Evolutionary conservation across 208 protist genomes (phyloP).

Genomic region (Trypanosoma boissoni): DNA sequence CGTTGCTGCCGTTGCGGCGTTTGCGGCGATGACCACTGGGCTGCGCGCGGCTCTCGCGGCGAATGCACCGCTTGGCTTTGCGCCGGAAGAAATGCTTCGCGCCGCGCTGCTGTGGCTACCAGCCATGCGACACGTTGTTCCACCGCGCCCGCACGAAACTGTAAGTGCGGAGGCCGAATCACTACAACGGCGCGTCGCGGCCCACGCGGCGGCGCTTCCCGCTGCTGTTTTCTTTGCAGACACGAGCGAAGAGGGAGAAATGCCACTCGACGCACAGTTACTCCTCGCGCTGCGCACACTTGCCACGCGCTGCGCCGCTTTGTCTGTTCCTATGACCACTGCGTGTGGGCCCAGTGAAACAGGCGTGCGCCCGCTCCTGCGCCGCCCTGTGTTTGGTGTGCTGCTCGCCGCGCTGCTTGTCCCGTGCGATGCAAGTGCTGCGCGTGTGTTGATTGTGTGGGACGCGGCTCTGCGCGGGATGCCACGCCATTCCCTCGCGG

Average conservation of each 20-base stretch:
- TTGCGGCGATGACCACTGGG: neutral
- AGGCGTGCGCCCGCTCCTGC: neutral
- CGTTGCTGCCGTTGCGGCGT: no score
- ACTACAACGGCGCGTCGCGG: conserved; percentile 1
- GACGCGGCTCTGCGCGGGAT: conserved; percentile 15
- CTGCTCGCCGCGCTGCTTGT: conserved; percentile 24
- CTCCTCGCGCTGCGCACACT: conserved; percentile 8
- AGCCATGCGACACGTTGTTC: conserved; percentile 14
- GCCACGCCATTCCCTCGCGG: neutral
- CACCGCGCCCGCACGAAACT: neutral
- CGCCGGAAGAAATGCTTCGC: conserved; percentile 5
- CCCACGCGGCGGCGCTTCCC: conserved; percentile 16
- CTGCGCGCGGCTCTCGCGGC: neutral
- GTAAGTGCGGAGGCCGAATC: neutral
- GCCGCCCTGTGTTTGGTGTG: conserved; percentile 14
- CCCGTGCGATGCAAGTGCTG: conserved; percentile 17
- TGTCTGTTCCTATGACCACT: no score
- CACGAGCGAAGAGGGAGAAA: neutral
- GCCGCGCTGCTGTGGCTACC: conserved; percentile 21
- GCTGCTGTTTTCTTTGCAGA: conserved; percentile 14
- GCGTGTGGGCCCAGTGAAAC: neutral
- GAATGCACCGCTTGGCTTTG: neutral
- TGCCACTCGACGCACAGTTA: conserved; percentile 17
- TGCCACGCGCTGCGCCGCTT: conserved; percentile 5
- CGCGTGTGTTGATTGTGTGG: conserved; percentile 24